Percentiles rank a stretch among this genome's conserved stretches.
Conservation (phyloP, 805 yeast genomes). For the Pichia exigua region DNA sequence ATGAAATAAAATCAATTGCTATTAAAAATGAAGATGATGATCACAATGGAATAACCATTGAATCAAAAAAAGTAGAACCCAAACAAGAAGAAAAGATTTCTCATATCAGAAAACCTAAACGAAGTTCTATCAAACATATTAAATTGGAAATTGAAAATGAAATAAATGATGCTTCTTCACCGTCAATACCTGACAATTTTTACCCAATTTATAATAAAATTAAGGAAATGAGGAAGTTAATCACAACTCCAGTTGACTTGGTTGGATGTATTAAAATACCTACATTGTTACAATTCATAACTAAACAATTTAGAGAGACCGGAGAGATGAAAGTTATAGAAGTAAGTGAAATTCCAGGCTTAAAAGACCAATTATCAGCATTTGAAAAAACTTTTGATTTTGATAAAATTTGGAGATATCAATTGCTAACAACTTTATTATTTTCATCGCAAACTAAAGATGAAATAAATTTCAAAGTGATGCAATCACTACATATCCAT, state of each 20-base stretch:
- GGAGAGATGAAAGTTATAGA: slow-evolving; percentile 4
- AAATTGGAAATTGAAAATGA: slow-evolving; percentile 7
- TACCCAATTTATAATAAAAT: slow-evolving; percentile 49
- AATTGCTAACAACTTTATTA: slow-evolving; percentile 72
- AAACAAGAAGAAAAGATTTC: background rate
- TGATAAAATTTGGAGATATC: slow-evolving; percentile 51
- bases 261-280: slow-evolving; percentile 75
- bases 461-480: slow-evolving; percentile 71
- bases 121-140: slow-evolving; percentile 1
- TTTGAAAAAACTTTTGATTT: slow-evolving; percentile 7
- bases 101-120: background rate
- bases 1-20: background rate
- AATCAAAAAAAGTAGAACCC: background rate
- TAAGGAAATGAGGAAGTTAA: slow-evolving; percentile 55
- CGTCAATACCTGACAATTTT: slow-evolving; percentile 34
- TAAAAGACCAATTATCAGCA: background rate
- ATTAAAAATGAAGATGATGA: background rate
- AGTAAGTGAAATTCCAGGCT: slow-evolving; percentile 2
- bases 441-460: slow-evolving; percentile 90
- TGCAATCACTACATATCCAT: slow-evolving; percentile 49
- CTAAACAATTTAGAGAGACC: slow-evolving; percentile 10
- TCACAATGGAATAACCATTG: background rate
- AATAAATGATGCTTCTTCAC: background rate
- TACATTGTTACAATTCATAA: slow-evolving; percentile 31
- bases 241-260: slow-evolving; percentile 79